A percentile compares a stretch with the other conserved stretches of the same genome.
phyloP scores from a whole-genome alignment of 768 basidiomycete genomes.

The Tephrocybe sp. region DNA sequence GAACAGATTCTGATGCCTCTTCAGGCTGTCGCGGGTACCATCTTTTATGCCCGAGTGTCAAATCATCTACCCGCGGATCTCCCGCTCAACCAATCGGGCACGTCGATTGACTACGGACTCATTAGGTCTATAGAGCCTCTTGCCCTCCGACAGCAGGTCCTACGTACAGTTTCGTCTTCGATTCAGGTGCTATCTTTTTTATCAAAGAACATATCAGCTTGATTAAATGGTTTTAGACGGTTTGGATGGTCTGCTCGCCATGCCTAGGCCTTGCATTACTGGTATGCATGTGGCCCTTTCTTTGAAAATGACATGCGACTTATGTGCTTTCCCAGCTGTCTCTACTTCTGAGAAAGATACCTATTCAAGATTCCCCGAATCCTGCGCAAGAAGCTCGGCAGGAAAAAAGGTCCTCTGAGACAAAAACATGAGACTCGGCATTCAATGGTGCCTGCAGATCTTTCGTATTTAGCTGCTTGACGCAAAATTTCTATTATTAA shows the following conservation, averaged over 20 bases:
- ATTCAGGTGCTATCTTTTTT: conserved; percentile 52
- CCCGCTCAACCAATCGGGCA: conserved; percentile 36
- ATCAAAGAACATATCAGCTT: not conserved
- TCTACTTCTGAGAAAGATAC: conserved; percentile 36
- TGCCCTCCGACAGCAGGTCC: conserved; percentile 42
- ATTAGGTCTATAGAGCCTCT: conserved; percentile 47
- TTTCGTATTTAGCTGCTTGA: too few relatives aligned
- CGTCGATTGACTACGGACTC: conserved; percentile 56
- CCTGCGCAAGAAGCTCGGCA: conserved; percentile 1
- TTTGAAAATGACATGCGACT: not conserved
- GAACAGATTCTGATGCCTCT: conserved; percentile 17
- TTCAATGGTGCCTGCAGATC: too few relatives aligned
- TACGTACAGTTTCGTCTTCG: conserved; percentile 57
- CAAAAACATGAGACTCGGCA: conserved; percentile 1
- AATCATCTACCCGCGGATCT: conserved; percentile 49
- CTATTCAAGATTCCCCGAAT: conserved; percentile 27
- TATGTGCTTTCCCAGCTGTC: conserved; percentile 34
- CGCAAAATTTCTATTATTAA: too few relatives aligned
- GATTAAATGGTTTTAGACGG: conserved; percentile 40
- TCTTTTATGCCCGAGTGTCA: conserved; percentile 59
- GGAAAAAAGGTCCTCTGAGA: conserved; percentile 9
- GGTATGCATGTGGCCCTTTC: conserved; percentile 33
- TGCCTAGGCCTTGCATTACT: conserved; percentile 65
- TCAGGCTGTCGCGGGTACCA: conserved; percentile 75
- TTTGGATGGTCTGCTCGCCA: conserved; percentile 76